A percentile compares a stretch with the other conserved stretches of the same genome.
Conservation (phyloP, 1,284 basidiomycete species). For the Ceratobasidium sp. region DNA sequence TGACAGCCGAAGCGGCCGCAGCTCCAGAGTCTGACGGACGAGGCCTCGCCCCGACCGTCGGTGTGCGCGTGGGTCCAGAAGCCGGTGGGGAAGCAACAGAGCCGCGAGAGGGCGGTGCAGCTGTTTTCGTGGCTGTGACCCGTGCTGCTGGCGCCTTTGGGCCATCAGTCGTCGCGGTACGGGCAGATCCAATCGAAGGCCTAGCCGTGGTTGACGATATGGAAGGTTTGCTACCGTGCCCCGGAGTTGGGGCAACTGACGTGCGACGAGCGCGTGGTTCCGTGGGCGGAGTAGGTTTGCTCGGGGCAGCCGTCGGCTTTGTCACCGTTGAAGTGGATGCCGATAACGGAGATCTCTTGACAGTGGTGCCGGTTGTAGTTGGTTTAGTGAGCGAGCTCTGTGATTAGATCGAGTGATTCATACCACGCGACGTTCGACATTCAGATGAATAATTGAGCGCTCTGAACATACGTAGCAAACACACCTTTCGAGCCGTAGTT, state of each 20-base stretch:
- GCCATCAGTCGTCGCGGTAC: slow-evolving; percentile 24
- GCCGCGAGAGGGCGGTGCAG: background rate
- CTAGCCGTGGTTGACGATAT: slow-evolving; percentile 21
- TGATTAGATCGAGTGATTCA: slow-evolving; percentile 16
- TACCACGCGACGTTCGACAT: background rate
- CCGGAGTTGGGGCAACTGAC: slow-evolving; percentile 6
- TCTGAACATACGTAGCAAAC: background rate
- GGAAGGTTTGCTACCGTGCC: slow-evolving; percentile 33
- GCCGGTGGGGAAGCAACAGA: slow-evolving; percentile 25
- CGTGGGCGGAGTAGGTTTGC: background rate
- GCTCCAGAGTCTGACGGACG: slow-evolving; percentile 3
- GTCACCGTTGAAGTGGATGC: slow-evolving; percentile 4
- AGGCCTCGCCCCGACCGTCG: background rate
- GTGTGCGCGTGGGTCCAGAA: slow-evolving; percentile 6
- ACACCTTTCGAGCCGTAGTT: slow-evolving; percentile 29
- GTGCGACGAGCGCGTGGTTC: slow-evolving; percentile 16
- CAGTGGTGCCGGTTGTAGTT: slow-evolving; percentile 11
- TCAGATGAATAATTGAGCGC: background rate
- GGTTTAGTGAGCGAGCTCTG: slow-evolving; percentile 25
- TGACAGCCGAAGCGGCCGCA: background rate
- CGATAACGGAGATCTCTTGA: slow-evolving; percentile 27
- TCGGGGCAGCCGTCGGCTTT: background rate
- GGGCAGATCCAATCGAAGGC: slow-evolving; percentile 4
- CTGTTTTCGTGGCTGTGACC: slow-evolving; percentile 6
- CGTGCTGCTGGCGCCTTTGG: slow-evolving; percentile 23